These are phyloP conservation scores for Hydnum rufescens DNA, from an alignment of 768 basidiomycete species.

Conservation along the genomic window DNA sequence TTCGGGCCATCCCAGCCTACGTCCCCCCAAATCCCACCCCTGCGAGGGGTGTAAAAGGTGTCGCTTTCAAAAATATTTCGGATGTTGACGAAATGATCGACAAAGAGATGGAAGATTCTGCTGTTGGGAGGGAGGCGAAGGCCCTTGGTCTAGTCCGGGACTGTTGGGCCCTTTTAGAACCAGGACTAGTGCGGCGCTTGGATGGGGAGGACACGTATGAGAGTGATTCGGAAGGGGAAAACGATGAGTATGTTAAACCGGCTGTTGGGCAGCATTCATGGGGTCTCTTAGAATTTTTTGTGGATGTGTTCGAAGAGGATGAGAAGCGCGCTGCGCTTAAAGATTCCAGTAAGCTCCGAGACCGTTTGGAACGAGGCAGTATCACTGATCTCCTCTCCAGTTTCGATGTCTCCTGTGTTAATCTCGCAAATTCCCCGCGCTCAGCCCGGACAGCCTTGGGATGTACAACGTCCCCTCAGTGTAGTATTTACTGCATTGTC, in stretches of 20 bases:
- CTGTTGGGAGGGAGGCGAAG: not conserved
- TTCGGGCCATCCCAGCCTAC: not conserved
- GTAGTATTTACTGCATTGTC: not conserved
- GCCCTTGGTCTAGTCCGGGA: not conserved
- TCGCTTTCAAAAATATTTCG: not conserved
- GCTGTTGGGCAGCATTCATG: slow-evolving; percentile 1
- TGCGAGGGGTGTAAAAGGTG: not conserved
- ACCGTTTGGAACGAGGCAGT: not conserved
- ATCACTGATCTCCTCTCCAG: not conserved
- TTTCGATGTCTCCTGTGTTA: not conserved
- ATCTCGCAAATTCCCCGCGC: not conserved
- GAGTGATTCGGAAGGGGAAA: not conserved
- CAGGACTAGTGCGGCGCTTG: not conserved
- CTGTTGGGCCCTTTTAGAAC: slow-evolving; percentile 1
- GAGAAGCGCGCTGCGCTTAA: not conserved
- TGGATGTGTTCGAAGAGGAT: not conserved
- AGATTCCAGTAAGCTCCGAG: not conserved
- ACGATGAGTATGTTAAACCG: not conserved
- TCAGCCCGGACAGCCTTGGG: not conserved
- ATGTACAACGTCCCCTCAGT: not conserved
- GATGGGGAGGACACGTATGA: not conserved
- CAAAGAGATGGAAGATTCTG: not conserved
- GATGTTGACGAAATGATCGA: not conserved
- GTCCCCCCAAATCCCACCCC: not conserved
- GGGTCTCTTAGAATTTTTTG: not conserved